Evolutionary conservation across 768 basidiomycete species (phyloP).

Genomic region (Russula abietina): DNA sequence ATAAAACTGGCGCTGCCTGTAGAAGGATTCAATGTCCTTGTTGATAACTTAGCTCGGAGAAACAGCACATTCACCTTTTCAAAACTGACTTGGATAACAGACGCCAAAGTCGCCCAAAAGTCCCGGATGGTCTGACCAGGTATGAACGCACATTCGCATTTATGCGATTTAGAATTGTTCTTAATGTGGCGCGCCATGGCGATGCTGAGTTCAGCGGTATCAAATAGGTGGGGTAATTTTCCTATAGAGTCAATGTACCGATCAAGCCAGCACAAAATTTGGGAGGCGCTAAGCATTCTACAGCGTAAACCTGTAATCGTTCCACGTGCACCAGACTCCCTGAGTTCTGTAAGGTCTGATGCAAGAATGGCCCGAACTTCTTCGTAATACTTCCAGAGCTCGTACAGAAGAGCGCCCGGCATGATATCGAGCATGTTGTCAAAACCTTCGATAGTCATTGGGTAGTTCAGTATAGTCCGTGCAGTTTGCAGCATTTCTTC

Average conservation of each 20-base stretch:
- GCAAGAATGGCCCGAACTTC: neutral
- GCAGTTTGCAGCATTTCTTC: neutral
- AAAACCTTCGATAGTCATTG: neutral
- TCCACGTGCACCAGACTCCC: neutral
- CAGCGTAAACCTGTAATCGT: neutral
- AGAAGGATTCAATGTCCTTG: no score
- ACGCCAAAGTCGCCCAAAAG: neutral
- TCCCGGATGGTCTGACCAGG: neutral
- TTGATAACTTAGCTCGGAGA: no score
- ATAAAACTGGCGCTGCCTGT: neutral
- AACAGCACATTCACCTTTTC: neutral
- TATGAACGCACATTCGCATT: neutral
- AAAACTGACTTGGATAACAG: neutral
- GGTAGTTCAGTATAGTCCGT: neutral
- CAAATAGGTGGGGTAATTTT: neutral
- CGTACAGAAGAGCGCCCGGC: neutral
- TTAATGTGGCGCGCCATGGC: neutral
- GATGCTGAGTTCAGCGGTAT: neutral
- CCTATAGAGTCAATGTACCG: neutral
- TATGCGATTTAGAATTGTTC: neutral
- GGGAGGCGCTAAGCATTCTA: neutral
- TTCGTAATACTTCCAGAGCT: conserved; percentile 8
- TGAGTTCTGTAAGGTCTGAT: neutral
- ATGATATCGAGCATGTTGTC: neutral
- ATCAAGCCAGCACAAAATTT: neutral